A percentile compares a stretch with the other conserved stretches of the same genome.
Evolutionary conservation across 2,329 filamentous ascomycete genomes (phyloP).

Genomic region (Didymella keratinophila): DNA sequence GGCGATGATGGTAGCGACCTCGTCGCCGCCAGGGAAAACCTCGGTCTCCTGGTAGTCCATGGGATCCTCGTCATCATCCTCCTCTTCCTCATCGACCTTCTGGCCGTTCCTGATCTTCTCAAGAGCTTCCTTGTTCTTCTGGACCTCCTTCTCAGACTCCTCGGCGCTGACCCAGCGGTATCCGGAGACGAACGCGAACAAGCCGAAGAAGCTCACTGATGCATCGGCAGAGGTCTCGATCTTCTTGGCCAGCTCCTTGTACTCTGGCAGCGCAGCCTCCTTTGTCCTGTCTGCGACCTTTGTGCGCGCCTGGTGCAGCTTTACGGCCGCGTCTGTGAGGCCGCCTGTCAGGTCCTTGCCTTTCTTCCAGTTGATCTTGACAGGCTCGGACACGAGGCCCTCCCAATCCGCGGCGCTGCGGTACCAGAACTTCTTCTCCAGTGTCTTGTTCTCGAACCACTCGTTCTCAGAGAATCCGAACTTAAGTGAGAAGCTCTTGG

Average conservation of each 20-base stretch:
- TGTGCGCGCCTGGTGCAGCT: slow-evolving; percentile 70
- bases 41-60: slow-evolving; percentile 75
- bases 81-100: slow-evolving; percentile 49
- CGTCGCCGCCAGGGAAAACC: slow-evolving; percentile 87
- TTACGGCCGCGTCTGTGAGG: slow-evolving; percentile 75
- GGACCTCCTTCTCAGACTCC: slow-evolving; percentile 70
- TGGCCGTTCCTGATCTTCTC: slow-evolving; percentile 53
- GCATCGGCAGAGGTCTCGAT: slow-evolving; percentile 67
- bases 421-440: slow-evolving; percentile 95
- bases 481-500: slow-evolving; percentile 74
- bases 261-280: slow-evolving; percentile 63
- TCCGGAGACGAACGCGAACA: slow-evolving; percentile 77
- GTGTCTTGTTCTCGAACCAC: slow-evolving; percentile 76
- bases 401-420: slow-evolving; percentile 73
- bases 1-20: slow-evolving; percentile 78
- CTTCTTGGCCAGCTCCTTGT: slow-evolving; percentile 62
- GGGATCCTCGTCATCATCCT: slow-evolving; percentile 65
- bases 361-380: slow-evolving; percentile 78
- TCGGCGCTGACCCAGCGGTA: slow-evolving; percentile 73
- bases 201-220: slow-evolving; percentile 83
- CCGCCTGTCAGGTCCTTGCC: slow-evolving; percentile 85
- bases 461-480: slow-evolving; percentile 85
- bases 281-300: slow-evolving; percentile 57
- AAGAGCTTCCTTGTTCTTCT: slow-evolving; percentile 68
- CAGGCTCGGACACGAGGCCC: slow-evolving; percentile 86